Base-by-base conservation (phyloP, 2,329 filamentous ascomycete species). In the Sphaceloma murrayae region DNA sequence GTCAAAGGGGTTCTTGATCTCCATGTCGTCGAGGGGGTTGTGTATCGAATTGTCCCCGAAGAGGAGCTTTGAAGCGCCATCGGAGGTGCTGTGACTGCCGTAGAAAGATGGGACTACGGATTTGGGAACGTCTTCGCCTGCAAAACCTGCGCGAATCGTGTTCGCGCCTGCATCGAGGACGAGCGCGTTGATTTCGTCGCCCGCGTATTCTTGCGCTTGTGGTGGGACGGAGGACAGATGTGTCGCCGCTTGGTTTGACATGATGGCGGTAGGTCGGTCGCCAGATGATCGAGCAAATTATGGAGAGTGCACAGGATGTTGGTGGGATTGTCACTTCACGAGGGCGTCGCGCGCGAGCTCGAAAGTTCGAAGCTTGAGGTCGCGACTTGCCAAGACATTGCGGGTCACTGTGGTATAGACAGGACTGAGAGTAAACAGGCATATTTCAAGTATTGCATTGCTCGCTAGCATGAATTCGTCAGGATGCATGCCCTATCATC, bases 161-260 rank as follows among this genome's bases (percentile, higher is more conserved):
- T 84, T 85, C 68, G 87, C 95, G 50, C 93, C 91, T 2, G 91
- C 85, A 61, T 98, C 91, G 59, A 98, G 85, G 27, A 98, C 85
- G 54, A 98, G 83, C 43, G 93, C 93, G 26, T 88, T 93, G 52
- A 98, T 88, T 70, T 98, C 91, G 71, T 98, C 91, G 94, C 67
- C 67, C 33, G 64, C 67, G 50, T 69, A 70, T 54, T 70, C 67
- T 50, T 62, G 57, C 42, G 64, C 55, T 42, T 56, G 57, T 9
- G 67, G 67, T 45, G 59, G 50, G 39, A 29, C 30, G 21, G 47
- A 50, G 4, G 46, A 31, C 9, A 36, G n/a, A n/a, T n/a, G 43
- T 19, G 36, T 24, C n/a, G 42, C 27, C 19, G 30, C 31, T 14
- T 45, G 42, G 13, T 19, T 21, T 17, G 42, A 34, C 42, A 45